Conservation (phyloP, 257 asterid species). For the Asclepias syriaca region DNA sequence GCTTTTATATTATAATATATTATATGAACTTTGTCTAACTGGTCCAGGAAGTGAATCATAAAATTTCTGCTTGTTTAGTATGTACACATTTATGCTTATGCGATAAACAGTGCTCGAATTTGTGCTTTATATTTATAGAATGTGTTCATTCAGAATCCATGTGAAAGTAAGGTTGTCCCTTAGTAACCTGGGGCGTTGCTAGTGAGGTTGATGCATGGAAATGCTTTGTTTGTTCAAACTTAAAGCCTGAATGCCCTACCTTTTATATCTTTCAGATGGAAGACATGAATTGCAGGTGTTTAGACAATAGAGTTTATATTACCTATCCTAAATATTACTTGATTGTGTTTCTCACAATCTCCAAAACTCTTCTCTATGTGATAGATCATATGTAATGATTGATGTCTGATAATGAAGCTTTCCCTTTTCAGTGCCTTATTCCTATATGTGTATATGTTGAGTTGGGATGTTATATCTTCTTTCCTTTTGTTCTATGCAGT, state of each 20-base stretch:
- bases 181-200: constrained; percentile 5
- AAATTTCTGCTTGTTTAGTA: neutral
- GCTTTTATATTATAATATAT: neutral
- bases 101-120: neutral
- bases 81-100: neutral
- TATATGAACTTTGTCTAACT: neutral
- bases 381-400: neutral
- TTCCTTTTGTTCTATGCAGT: constrained; percentile 34
- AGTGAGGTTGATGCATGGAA: neutral
- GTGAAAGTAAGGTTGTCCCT: neutral
- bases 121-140: neutral
- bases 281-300: neutral
- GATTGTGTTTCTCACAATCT: neutral
- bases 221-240: neutral
- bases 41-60: neutral
- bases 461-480: neutral
- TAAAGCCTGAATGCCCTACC: neutral
- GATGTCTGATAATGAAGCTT: neutral
- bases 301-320: too few relatives aligned
- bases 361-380: neutral
- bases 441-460: neutral
- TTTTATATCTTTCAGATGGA: neutral
- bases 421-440: neutral
- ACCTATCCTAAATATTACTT: neutral
- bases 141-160: neutral